phyloP scores from a whole-genome alignment of 306 rosid genomes.

The Pyrus bretschneideri region DNA sequence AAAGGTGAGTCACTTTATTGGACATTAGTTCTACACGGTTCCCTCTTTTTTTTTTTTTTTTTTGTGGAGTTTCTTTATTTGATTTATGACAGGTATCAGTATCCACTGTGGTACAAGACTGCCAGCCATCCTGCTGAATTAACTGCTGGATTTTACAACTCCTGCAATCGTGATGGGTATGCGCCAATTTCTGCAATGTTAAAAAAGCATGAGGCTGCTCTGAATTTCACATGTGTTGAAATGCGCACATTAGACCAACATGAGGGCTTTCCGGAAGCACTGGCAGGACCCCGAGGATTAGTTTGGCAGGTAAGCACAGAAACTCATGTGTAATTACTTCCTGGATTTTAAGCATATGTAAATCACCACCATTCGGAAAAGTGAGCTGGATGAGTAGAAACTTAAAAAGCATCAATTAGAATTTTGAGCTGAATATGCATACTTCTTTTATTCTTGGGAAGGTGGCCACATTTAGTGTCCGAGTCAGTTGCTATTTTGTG shows the following conservation, averaged over 20 bases:
- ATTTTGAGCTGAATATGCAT: no score
- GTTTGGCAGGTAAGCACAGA: conserved; percentile 55
- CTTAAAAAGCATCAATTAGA: no score
- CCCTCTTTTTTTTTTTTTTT: background rate
- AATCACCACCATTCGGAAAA: background rate
- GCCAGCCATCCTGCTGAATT: conserved; percentile 80
- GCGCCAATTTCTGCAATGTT: conserved; percentile 57
- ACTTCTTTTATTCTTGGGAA: no score
- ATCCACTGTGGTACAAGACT: conserved; percentile 80
- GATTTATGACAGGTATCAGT: conserved; percentile 52
- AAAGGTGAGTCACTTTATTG: conserved; percentile 38
- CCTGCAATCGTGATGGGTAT: conserved; percentile 83
- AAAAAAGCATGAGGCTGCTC: conserved; percentile 46
- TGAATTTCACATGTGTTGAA: conserved; percentile 59
- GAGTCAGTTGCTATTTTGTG: no score
- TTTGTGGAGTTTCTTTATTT: conserved; percentile 3
- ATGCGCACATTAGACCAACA: conserved; percentile 42
- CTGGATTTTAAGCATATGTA: background rate
- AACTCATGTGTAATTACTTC: background rate
- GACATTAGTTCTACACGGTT: background rate
- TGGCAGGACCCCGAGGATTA: conserved; percentile 69
- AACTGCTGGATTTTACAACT: conserved; percentile 71
- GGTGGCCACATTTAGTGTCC: no score
- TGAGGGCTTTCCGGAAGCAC: conserved; percentile 49
- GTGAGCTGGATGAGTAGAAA: no score